A percentile compares a stretch with the other conserved stretches of the same genome.
These are phyloP conservation scores for Sclerotinia glacialis DNA, from an alignment of 2,329 filamentous ascomycete species.

Conservation along the genomic window DNA sequence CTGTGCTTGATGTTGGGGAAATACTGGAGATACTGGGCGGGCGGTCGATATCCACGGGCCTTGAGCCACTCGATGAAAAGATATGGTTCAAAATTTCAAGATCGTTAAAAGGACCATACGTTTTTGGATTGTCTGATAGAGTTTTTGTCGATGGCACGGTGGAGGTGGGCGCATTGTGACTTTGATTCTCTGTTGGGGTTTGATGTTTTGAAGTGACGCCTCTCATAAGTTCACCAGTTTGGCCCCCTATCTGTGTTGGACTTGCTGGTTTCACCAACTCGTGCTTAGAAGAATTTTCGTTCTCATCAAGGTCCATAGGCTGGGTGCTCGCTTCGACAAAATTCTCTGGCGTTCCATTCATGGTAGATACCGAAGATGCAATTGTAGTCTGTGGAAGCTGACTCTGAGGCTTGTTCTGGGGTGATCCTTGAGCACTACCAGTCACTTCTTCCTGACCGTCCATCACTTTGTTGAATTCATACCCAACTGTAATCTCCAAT, in stretches of 20 bases:
- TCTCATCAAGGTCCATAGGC: not conserved
- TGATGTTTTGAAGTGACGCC: not conserved
- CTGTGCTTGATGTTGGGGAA: conserved; percentile 5
- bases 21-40: not conserved
- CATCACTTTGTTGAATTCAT: no score
- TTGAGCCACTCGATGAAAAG: conserved; percentile 4
- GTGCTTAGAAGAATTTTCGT: not conserved
- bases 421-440: not conserved
- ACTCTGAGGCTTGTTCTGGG: not conserved
- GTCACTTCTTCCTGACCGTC: not conserved
- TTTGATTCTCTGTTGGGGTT: not conserved
- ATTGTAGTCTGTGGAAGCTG: not conserved
- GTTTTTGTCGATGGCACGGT: not conserved
- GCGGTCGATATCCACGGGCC: not conserved
- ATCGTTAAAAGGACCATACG: conserved; percentile 5
- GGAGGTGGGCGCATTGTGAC: not conserved
- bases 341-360: not conserved
- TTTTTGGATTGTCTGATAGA: not conserved
- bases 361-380: not conserved
- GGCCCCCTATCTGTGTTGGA: not conserved
- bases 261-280: not conserved
- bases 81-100: not conserved
- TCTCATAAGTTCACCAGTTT: not conserved
- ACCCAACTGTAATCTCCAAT: not conserved
- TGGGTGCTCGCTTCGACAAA: not conserved